Base-by-base conservation (phyloP, 768 basidiomycete genomes). In the Trametes coccinea region DNA sequence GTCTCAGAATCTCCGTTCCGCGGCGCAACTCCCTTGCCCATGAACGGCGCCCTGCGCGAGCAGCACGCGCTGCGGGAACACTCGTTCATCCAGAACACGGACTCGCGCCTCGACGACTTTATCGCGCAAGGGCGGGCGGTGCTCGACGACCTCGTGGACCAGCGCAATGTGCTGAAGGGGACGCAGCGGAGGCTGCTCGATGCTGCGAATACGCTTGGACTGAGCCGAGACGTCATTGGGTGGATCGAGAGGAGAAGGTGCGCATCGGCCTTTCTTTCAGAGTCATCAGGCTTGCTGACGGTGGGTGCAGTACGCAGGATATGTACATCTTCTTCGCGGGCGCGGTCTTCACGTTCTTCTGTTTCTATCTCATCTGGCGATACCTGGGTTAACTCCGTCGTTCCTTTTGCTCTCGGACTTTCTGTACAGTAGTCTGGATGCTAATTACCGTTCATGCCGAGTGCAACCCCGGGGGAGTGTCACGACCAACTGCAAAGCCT, bases 171-270 rank as follows among this genome's bases (percentile, higher is more conserved):
- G 73, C 78, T 99, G 60, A 98, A 98, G 75, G 95, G 93, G n/a
- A 98, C 97, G 0, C 90, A 93, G 71, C 82, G 86, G 67, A 82
- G 92, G 56, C 75, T 99, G 52, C 75, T 97, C 59, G 89, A 92
- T 71, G 89, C 93, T 45, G 97, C 95, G 49, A 98, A 97, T 74
- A 97, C 94, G 29, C 76, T 99, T 60, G 97, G 97, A 0, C 76
- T 98, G 71, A 95, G 95, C 73, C 82, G 95, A 62, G 84, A 96
- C 71, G 95, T 96, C 37, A 98, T 99, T 73, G 88, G 92, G 6
- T 99, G 95, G 93, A 95, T 99, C 66, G 97, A 99, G 71, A 84
- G 88, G 64, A 80, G 97, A 74, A 97, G 93, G 95, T 93, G 63
- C 60, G 85, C 80, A 17, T 11, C 30, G 45, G 59, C 45, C 49